These are phyloP conservation scores for Madurella fahalii DNA, from an alignment of 2,329 filamentous ascomycete species.

Conservation along the genomic window DNA sequence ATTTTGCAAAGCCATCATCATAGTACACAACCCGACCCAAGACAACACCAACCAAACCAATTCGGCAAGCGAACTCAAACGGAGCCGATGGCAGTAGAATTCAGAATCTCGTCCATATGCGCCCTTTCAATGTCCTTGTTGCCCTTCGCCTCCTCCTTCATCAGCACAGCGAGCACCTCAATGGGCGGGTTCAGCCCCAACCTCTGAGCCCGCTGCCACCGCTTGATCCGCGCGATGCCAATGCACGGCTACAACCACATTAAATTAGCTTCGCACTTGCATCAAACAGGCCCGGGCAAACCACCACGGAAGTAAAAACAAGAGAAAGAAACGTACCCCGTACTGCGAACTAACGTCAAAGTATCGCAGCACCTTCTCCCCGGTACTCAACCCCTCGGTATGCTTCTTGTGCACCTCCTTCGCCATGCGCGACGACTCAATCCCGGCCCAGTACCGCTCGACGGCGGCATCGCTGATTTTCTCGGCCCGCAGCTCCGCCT, in stretches of 20 bases:
- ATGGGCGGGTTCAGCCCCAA: conserved; percentile 84
- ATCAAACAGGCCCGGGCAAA: not conserved
- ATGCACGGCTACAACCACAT: conserved; percentile 69
- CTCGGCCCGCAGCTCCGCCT: conserved; percentile 55
- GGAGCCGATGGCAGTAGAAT: conserved; percentile 41
- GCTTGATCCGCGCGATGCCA: conserved; percentile 72
- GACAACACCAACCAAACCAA: not conserved
- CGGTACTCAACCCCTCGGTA: conserved; percentile 55
- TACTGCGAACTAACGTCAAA: conserved; percentile 92
- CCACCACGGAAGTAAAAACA: not conserved
- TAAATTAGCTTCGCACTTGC: conserved; percentile 1
- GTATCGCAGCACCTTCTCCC: conserved; percentile 84
- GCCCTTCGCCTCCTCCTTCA: conserved; percentile 63
- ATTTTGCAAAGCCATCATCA: not conserved
- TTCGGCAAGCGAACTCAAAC: not conserved
- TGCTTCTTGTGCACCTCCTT: conserved; percentile 68
- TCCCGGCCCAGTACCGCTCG: conserved; percentile 68
- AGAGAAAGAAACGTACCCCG: conserved; percentile 62
- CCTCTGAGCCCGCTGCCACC: conserved; percentile 81
- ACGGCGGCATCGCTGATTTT: conserved; percentile 66
- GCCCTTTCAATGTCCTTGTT: conserved; percentile 58
- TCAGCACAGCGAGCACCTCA: conserved; percentile 80
- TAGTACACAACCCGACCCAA: not conserved
- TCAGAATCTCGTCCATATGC: conserved; percentile 67
- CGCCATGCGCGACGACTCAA: conserved; percentile 66